Evolutionary conservation across 345 rosid genomes (phyloP), one percentile per base, ranked within the genome.

Genomic region (Boechera retrofracta): DNA sequence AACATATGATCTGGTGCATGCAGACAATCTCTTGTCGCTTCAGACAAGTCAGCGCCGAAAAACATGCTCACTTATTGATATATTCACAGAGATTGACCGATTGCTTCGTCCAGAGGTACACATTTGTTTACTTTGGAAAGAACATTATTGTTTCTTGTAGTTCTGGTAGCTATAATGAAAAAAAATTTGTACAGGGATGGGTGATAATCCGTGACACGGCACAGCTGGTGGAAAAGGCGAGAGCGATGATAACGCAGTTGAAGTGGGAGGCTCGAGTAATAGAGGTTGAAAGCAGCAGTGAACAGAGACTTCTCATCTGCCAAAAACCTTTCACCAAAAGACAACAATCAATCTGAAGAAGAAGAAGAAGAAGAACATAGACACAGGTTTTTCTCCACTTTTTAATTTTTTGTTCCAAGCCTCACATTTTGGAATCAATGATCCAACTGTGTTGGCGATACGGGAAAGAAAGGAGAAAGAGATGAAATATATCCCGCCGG

Each of bases 91-190:
- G 87, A 80, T 96, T 66, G 99, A 96, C 72, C 87, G 98, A 16
- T 32, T 96, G 67, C 96, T 96, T 85, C 99, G 97, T 56, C 99
- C 99, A 11, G 99, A 96, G 98, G 99, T 91, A 92, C 68, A 28
- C 15, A 51, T 61, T 42, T 65, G 11, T 44, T 32, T 33, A 48
- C 59, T 29, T 62, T 4, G 21, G 12, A 56, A 12, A 5, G 15
- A 33, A 35, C 44, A 47, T 7, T 42, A 51, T 13, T 1, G 12
- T 4, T 44, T 15, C 16, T 61, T 15, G 18, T 1, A 31, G 12
- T 39, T 60, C 12, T 42, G 51, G 5, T 7, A 69, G 24, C n/a
- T 28, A 54, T 10, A 28, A 38, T 10, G 21, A 10, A 3, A 45
- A 26, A 45, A 44, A 61, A 1, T 54, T 57, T 69, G 41, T 64